Evolutionary conservation across 768 basidiomycete species (phyloP).

Genomic region (Lactifluus volemus): DNA sequence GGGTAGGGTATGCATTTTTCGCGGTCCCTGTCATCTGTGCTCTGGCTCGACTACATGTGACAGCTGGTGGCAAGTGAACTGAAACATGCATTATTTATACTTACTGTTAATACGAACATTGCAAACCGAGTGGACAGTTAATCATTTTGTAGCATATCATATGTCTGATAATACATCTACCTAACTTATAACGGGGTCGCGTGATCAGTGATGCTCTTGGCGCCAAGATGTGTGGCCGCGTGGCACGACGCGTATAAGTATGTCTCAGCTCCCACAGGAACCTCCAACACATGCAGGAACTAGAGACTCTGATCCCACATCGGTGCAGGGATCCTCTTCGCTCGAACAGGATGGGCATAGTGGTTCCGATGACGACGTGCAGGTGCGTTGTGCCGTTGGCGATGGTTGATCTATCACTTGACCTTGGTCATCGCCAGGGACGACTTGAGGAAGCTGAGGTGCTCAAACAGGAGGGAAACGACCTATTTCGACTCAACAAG

Average conservation of each 20-base stretch:
- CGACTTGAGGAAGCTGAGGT: conserved; percentile 44
- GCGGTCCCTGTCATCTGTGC: conserved; percentile 61
- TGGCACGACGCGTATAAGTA: not conserved
- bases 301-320: not conserved
- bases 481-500: conserved; percentile 50
- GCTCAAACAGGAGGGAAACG: conserved; percentile 70
- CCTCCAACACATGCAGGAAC: not conserved
- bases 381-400: not conserved
- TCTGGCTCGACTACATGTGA: conserved; percentile 58
- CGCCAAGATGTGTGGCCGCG: not conserved
- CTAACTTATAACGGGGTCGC: too few species aligned
- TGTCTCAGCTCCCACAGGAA: not conserved
- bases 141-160: conserved; percentile 1
- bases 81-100: not conserved
- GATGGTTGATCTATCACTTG: too few species aligned
- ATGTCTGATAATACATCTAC: not conserved
- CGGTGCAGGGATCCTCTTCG: not conserved
- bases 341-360: not conserved
- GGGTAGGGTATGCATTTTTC: conserved; percentile 70
- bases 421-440: conserved; percentile 26
- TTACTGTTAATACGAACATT: not conserved
- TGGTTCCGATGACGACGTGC: not conserved
- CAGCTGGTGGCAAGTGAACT: conserved; percentile 33
- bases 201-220: too few species aligned
- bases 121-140: conserved; percentile 2